These are phyloP conservation scores for Cyclotella cryptica DNA, from an alignment of 108 stramenopile genomes.

Conservation along the genomic window DNA sequence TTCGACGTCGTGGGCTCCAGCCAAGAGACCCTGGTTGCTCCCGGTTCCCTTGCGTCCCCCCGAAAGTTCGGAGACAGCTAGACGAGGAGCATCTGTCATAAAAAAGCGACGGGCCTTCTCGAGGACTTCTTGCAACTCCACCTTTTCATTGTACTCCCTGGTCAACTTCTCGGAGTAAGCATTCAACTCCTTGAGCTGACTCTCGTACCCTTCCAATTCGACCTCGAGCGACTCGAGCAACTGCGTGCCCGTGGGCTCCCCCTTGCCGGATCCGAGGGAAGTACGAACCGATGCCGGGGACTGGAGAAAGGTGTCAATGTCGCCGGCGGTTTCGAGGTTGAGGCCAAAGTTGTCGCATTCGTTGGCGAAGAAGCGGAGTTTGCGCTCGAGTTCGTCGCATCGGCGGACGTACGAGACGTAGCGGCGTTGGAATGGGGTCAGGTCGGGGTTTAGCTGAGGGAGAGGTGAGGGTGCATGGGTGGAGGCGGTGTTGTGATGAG, in stretches of 20 bases:
- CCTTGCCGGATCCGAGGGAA: slow-evolving; percentile 46
- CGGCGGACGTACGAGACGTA: slow-evolving; percentile 97
- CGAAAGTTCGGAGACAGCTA: slow-evolving; percentile 77
- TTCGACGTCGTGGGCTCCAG: slow-evolving; percentile 55
- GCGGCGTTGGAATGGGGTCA: slow-evolving; percentile 98
- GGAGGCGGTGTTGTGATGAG: neutral
- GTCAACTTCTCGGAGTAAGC: slow-evolving; percentile 94
- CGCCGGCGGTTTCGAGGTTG: slow-evolving; percentile 70
- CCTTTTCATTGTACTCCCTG: slow-evolving; percentile 96
- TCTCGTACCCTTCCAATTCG: slow-evolving; percentile 92
- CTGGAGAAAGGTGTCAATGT: slow-evolving; percentile 68
- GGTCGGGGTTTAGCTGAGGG: slow-evolving; percentile 91
- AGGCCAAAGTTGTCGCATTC: slow-evolving; percentile 94
- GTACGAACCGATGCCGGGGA: slow-evolving; percentile 45
- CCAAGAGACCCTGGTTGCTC: slow-evolving; percentile 59
- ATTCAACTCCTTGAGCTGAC: slow-evolving; percentile 93
- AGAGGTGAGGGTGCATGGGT: neutral
- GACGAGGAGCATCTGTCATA: slow-evolving; percentile 88
- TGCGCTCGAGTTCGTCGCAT: slow-evolving; percentile 98
- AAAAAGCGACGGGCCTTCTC: slow-evolving; percentile 94
- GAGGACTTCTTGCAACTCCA: slow-evolving; percentile 95
- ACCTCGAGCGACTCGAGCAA: slow-evolving; percentile 87
- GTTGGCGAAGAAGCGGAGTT: slow-evolving; percentile 89
- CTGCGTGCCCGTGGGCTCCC: slow-evolving; percentile 63
- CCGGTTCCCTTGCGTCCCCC: slow-evolving; percentile 27